phyloP scores from a whole-genome alignment of 2,329 filamentous ascomycete species.

The Colletotrichum theobromicola region DNA sequence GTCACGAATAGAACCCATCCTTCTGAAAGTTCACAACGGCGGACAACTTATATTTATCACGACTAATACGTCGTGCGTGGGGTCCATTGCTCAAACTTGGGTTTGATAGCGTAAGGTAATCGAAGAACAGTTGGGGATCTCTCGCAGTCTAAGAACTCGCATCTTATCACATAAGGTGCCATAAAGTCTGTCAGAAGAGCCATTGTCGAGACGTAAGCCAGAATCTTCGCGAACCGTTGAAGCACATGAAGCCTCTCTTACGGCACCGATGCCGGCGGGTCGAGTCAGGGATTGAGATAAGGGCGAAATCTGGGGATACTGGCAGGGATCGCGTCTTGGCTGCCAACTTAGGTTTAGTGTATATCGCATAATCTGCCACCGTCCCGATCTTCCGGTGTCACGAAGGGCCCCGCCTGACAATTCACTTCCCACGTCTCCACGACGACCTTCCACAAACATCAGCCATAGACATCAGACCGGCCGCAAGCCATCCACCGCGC shows the following conservation, averaged over 20 bases:
- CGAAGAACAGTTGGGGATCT: not conserved
- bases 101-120: not conserved
- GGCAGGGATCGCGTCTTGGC: slow-evolving; percentile 17
- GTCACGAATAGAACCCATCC: not conserved
- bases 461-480: not conserved
- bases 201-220: not conserved
- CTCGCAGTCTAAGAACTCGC: not conserved
- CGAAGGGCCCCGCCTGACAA: not conserved
- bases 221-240: not conserved
- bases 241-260: not conserved
- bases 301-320: slow-evolving; percentile 1
- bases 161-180: not conserved
- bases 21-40: not conserved
- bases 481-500: not conserved
- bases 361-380: not conserved
- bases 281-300: not conserved
- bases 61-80: not conserved
- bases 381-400: not conserved
- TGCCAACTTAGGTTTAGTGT: not conserved
- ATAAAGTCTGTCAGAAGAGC: not conserved
- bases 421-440: not conserved
- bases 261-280: not conserved
- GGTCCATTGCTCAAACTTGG: not conserved
- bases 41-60: not conserved
- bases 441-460: not conserved